Base-by-base conservation (phyloP, 108 stramenopile genomes). In the Ochromonas danica region DNA sequence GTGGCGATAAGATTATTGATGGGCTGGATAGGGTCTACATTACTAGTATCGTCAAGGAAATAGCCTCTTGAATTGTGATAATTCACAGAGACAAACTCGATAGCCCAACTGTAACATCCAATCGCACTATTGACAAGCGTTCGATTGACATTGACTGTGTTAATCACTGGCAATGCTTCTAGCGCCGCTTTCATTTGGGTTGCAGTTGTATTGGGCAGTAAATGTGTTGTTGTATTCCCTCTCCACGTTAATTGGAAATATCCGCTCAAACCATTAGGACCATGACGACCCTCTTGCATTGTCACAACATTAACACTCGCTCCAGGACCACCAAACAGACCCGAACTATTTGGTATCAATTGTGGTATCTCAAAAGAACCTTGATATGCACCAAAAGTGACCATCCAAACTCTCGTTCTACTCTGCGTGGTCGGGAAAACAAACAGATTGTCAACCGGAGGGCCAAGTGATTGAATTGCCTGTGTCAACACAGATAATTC, bases 41-140 rank as follows among this genome's bases (percentile, higher is more conserved):
- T 60, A 36, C 10, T 10, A 10, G 6, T 79, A 40, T 71, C 79
- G 74, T 89, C 89, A 38, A 60, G 42, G 27, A 84, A 28, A 83
- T 85, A 89, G 2, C 86, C 89, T 57, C 85, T 84, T 0, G 85
- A 80, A 6, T 84, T 87, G 33, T 71, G 71, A 40, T 51, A 63
- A 43, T 89, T 86, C n/a, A 87, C 80, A 0, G 85, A 83, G 28
- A 79, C 2, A 79, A 89, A 89, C 42, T 84, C 85, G 17, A 90
- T 84, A 1, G 77, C 71, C 83, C 85, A 90, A 6, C 84, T 65
- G 40, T 82, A 83, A 43, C 85, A 84, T 3, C 51, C 31, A 6
- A 67, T 28, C 17, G 17, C 25, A 28, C 14, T 10, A 31, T 22
- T 25, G 31, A 33, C 6, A 10, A 57, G 51, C 17, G 30, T 67